Evolutionary conservation across 345 rosid genomes (phyloP).

Genomic region (Crucihimalaya himalaica): DNA sequence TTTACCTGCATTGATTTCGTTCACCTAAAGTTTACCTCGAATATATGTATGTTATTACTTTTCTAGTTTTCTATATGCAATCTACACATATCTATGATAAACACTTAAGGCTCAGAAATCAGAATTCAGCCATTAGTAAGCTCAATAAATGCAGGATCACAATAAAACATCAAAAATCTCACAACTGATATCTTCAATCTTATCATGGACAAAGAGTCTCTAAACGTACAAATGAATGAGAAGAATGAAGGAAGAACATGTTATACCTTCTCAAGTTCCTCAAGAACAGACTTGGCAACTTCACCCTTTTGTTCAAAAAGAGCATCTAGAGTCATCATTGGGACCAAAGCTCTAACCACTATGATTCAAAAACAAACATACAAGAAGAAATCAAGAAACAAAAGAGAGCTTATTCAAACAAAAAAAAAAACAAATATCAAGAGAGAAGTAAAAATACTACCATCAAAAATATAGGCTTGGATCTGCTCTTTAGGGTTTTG

Average conservation of each 20-base stretch:
- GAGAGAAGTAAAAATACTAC: constrained; percentile 48
- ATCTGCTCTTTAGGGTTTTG: constrained; percentile 94
- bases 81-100: background rate
- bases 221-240: background rate
- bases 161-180: background rate
- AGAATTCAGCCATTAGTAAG: background rate
- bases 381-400: constrained; percentile 5
- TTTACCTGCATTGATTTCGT: constrained; percentile 97
- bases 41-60: background rate
- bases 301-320: constrained; percentile 98
- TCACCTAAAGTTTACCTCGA: no score
- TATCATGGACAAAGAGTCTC: background rate
- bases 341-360: constrained; percentile 98
- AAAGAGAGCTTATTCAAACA: background rate
- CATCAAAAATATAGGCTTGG: constrained; percentile 94
- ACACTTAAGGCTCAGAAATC: background rate
- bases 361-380: background rate
- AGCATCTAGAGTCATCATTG: constrained; percentile 81
- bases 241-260: background rate
- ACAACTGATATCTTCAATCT: background rate
- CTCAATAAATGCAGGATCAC: constrained; percentile 6
- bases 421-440: background rate
- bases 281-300: constrained; percentile 90
- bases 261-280: constrained; percentile 91
- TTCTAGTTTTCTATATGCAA: background rate